Base-by-base conservation (phyloP, 768 basidiomycete species). In the Lactarius akahatsu region DNA sequence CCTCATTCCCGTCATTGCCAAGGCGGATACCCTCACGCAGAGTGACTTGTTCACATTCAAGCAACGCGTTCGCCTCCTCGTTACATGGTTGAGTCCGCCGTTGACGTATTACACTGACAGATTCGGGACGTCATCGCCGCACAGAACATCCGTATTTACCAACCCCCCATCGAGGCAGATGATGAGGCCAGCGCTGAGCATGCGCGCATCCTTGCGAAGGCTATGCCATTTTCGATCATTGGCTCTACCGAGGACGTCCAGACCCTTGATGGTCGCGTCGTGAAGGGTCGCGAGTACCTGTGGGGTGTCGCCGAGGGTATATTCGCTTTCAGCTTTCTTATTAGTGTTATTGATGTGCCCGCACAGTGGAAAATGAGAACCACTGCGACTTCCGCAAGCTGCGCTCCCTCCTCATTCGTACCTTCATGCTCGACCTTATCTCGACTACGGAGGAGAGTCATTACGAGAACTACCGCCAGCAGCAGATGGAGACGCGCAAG, bases 401-500 rank as follows among this genome's bases (percentile, higher is more conserved):
- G 59, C 91, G 97, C 62, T 94, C 94, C 13, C 83, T 98, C 50
- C 83, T 98, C 56, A 96, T 98, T 78, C 88, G 97, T 72, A 97
- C 96, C 16, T 93, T 98, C 82, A 98, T 99, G 97, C 82, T 98
- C 64, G 97, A 99, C 77, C 85, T 98, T 63, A 97, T 98, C 78
- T 90, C 90, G 36, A 96, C 94, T 0, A 95, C 93, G 15, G 96
- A 98, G 78, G 97, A 99, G 71, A 80, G 83, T 28, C 96, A 98
- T 78, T 99, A 98, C 77, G 97, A 99, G 82, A 91, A 92, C 77
- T 99, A 99, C 83, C 86, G 97, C 67, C 93, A 96, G 73, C 86
- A 93, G 71, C 97, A 98, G 80, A 98, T 99, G 97, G 97, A 99
- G 84, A 98, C 97, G 9, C 90, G 97, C 79, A 98, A 98, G 79